Evolutionary conservation across 805 yeast species (phyloP).

Genomic region (Blastobotrys americana): DNA sequence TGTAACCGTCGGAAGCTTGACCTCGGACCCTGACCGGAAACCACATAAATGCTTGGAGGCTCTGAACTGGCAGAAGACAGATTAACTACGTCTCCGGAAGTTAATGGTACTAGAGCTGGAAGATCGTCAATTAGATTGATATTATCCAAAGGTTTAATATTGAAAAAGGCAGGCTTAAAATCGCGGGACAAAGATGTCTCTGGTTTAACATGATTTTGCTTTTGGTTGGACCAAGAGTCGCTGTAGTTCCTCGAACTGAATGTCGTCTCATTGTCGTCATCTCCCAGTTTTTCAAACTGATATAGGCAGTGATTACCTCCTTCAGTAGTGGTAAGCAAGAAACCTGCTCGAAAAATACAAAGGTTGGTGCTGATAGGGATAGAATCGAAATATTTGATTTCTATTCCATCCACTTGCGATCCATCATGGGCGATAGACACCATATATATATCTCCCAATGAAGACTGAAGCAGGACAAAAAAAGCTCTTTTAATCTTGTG

Average conservation of each 20-base stretch:
- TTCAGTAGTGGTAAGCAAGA: constrained; percentile 59
- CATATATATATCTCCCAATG: constrained; percentile 70
- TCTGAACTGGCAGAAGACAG: constrained; percentile 28
- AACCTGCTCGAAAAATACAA: constrained; percentile 66
- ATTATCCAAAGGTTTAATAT: constrained; percentile 38
- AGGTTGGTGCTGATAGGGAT: constrained; percentile 52
- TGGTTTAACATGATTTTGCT: constrained; percentile 3
- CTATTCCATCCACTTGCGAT: constrained; percentile 17
- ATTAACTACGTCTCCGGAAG: constrained; percentile 34
- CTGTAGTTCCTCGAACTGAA: constrained; percentile 27
- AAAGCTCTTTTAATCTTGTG: constrained; percentile 60
- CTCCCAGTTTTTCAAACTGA: constrained; percentile 74
- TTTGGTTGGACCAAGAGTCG: constrained; percentile 24
- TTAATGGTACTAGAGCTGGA: constrained; percentile 44
- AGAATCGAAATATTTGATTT: constrained; percentile 70
- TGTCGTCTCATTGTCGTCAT: constrained; percentile 34
- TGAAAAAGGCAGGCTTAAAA: constrained; percentile 23
- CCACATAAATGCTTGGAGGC: constrained; percentile 37
- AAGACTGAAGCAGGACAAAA: constrained; percentile 63
- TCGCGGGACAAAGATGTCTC: constrained; percentile 14
- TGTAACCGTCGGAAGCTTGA: constrained; percentile 43
- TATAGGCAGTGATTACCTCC: constrained; percentile 58
- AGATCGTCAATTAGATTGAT: constrained; percentile 49
- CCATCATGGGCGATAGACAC: constrained; percentile 43
- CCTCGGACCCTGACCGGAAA: constrained; percentile 37